phyloP scores from a whole-genome alignment of 2,329 filamentous ascomycete genomes.

The Chaetoscypha palmicola region DNA sequence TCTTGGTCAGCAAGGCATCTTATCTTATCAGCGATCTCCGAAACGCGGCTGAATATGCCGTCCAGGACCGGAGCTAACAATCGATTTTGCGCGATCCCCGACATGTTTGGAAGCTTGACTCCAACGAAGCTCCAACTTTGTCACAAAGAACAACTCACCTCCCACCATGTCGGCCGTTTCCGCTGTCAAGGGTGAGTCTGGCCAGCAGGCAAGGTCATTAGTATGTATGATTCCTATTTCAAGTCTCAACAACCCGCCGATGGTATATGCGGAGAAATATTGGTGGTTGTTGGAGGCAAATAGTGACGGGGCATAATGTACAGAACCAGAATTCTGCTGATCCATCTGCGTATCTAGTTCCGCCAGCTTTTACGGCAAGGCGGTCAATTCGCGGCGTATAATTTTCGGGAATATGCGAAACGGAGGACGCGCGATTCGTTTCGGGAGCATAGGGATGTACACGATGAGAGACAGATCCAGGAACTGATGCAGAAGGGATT shows the following conservation, averaged over 20 bases:
- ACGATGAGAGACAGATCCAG: slow-evolving; percentile 71
- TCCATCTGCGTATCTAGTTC: slow-evolving; percentile 51
- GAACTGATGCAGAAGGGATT: slow-evolving; percentile 84
- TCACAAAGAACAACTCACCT: neutral
- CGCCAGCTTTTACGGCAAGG: slow-evolving; percentile 84
- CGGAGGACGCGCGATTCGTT: slow-evolving; percentile 88
- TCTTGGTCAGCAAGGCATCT: no score
- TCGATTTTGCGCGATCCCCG: neutral
- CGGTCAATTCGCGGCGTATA: slow-evolving; percentile 85
- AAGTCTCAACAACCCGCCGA: no score
- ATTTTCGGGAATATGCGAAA: slow-evolving; percentile 94
- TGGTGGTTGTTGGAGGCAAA: neutral
- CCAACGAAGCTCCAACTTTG: neutral
- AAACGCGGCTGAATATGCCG: neutral
- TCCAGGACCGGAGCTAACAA: neutral
- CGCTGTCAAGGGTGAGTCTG: slow-evolving; percentile 24
- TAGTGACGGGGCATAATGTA: neutral
- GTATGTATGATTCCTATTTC: no score
- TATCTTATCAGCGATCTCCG: slow-evolving; percentile 1
- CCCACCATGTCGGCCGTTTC: slow-evolving; percentile 26
- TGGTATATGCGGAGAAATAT: no score
- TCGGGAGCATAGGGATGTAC: slow-evolving; percentile 65
- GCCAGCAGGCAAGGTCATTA: slow-evolving; percentile 29
- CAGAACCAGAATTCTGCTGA: neutral
- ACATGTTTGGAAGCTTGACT: neutral